Base-by-base conservation (phyloP, 2,329 filamentous ascomycete species). In the Canariomyces notabilis region DNA sequence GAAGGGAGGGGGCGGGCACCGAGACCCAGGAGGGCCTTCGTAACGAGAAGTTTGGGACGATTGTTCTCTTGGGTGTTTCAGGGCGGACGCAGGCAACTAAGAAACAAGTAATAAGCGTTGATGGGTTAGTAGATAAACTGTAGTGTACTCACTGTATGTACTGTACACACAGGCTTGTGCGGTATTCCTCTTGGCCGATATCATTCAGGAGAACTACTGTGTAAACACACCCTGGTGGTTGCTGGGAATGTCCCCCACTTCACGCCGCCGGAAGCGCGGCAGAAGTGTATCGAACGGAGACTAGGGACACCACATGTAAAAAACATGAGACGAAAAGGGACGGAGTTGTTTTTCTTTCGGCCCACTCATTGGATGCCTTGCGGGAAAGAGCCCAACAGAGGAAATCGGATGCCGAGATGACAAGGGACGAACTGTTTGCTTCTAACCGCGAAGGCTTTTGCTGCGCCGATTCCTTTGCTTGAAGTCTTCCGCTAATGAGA, bases 211-310 rank as follows among this genome's bases (percentile, higher is more conserved):
- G 58, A 50, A 51, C 26, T 53, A n/a, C n/a, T n/a, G n/a, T n/a
- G n/a, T n/a, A n/a, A n/a, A 57, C 54, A 55, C 49, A 51, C 36
- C 46, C 42, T 53, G 23, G 18, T 19, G 29, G 42, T 7, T 31
- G 37, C 16, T 21, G 16, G 21, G 31, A 39, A 41, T 40, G 50
- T 20, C 14, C 38, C 42, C 37, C 46, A 52, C 53, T 51, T 49
- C 46, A 54, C 49, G 57, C 54, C 55, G 49, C 52, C 58, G 55
- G 57, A 46, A 55, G 56, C 47, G 45, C 49, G 49, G 57, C 55
- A 49, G 48, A 46, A 39, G 49, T 41, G 43, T 45, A 21, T 46
- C 39, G 39, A 37, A 20, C n/a, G 19, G 31, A 41, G 35, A 44
- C 32, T 31, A 40, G 38, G 31, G 20, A 21, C n/a, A n/a, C n/a